These are phyloP conservation scores for Stylosanthes scabra DNA, from an alignment of 331 rosid species.

Conservation along the genomic window DNA sequence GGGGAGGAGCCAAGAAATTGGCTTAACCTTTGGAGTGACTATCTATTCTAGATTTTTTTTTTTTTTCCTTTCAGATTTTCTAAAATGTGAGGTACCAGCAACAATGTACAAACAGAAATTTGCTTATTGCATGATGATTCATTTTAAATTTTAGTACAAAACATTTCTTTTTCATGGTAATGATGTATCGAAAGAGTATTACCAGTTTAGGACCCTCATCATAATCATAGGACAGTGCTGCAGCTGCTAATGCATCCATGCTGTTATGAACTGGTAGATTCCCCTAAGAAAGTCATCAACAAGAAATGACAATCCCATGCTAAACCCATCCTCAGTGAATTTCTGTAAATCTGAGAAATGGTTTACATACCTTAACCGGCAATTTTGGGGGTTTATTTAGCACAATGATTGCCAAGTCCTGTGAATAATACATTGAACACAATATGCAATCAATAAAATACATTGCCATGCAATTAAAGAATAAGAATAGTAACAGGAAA, in stretches of 20 bases:
- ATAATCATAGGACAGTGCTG: slow-evolving; percentile 81
- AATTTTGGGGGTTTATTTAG: slow-evolving; percentile 90
- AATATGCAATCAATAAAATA: slow-evolving; percentile 15
- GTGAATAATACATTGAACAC: slow-evolving; percentile 41
- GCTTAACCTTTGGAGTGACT: not conserved
- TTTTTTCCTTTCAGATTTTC: slow-evolving; percentile 25
- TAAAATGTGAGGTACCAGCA: not conserved
- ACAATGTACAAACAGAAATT: slow-evolving; percentile 15
- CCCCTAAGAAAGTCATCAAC: slow-evolving; percentile 63
- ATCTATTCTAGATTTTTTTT: not conserved
- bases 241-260: slow-evolving; percentile 97
- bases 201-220: slow-evolving; percentile 96
- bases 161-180: slow-evolving; percentile 3
- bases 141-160: slow-evolving; percentile 17
- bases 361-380: slow-evolving; percentile 83
- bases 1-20: slow-evolving; percentile 31
- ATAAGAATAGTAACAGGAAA: slow-evolving; percentile 22
- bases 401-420: slow-evolving; percentile 85
- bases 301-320: slow-evolving; percentile 36
- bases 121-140: slow-evolving; percentile 5
- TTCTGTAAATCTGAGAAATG: slow-evolving; percentile 25
- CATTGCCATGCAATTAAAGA: slow-evolving; percentile 9
- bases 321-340: slow-evolving; percentile 22
- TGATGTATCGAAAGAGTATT: slow-evolving; percentile 31
- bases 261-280: slow-evolving; percentile 92